Evolutionary conservation across 2,329 filamentous ascomycete species (phyloP).

Genomic region (Trichoderma koningiopsis): DNA sequence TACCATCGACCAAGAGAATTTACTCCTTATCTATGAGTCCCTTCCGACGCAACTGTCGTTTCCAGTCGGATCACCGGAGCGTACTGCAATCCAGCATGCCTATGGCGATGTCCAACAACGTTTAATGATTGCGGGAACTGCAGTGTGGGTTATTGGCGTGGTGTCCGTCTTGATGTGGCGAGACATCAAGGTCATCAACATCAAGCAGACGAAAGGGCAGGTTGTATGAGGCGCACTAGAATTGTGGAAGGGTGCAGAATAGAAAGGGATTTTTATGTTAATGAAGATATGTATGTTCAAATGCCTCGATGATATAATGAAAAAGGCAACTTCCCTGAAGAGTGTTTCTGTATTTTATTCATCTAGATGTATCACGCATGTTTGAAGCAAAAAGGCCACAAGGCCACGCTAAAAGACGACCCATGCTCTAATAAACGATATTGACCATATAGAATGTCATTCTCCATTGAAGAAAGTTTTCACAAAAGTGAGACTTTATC

Average conservation of each 20-base stretch:
- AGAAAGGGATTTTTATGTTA: background rate
- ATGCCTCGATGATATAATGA: background rate
- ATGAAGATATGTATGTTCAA: background rate
- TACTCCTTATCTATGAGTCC: conserved; percentile 45
- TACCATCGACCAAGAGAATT: conserved; percentile 40
- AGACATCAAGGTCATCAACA: conserved; percentile 44
- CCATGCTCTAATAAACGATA: too few relatives aligned
- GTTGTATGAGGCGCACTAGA: background rate
- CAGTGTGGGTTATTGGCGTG: conserved; percentile 45
- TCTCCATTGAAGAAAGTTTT: too few relatives aligned
- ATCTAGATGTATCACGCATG: background rate
- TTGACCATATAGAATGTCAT: too few relatives aligned
- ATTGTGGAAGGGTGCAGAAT: background rate
- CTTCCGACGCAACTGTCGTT: conserved; percentile 59
- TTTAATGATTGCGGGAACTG: conserved; percentile 54
- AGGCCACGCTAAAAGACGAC: too few relatives aligned
- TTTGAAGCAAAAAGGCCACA: background rate
- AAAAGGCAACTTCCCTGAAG: background rate
- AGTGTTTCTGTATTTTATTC: background rate
- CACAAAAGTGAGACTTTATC: too few relatives aligned
- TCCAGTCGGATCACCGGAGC: conserved; percentile 49
- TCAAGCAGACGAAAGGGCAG: background rate
- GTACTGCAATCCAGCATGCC: conserved; percentile 60
- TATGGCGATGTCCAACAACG: conserved; percentile 58
- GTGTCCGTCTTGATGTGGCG: conserved; percentile 46